Evolutionary conservation across 169 alveolate genomes (phyloP).

Genomic region (Eimeria maxima): DNA sequence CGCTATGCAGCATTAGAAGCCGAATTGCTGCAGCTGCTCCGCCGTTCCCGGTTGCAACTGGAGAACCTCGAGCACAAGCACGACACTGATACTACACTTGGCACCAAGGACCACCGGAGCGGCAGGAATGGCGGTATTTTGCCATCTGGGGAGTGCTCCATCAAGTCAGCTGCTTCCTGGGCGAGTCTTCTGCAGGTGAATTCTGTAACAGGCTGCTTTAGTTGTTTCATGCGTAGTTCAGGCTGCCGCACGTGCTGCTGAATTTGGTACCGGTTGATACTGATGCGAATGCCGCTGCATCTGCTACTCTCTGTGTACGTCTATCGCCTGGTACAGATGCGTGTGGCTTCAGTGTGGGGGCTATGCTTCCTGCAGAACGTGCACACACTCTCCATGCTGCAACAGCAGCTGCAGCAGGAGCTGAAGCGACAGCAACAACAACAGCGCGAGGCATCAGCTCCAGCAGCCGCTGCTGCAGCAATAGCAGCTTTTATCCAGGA

Average conservation of each 20-base stretch:
- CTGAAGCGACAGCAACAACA: conserved; percentile 24
- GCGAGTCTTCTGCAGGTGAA: conserved; percentile 34
- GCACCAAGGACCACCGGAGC: neutral
- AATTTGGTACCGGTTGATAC: neutral
- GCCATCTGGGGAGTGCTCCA: neutral
- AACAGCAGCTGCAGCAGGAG: conserved; percentile 44
- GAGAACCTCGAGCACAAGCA: neutral
- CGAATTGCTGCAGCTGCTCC: conserved; percentile 2
- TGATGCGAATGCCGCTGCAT: neutral
- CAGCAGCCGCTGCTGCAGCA: conserved; percentile 49
- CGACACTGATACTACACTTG: neutral
- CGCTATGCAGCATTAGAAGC: neutral
- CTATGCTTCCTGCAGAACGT: conserved; percentile 9
- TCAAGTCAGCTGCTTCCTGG: neutral
- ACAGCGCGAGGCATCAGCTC: conserved; percentile 41
- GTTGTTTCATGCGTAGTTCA: neutral
- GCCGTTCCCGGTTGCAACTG: conserved; percentile 3
- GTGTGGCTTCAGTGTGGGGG: neutral
- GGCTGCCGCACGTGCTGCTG: neutral
- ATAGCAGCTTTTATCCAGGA: conserved; percentile 50
- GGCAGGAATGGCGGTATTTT: neutral
- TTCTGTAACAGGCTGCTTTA: neutral
- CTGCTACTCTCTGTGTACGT: neutral
- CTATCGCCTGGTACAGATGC: neutral
- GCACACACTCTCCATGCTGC: neutral